These are phyloP conservation scores for Colletotrichum chrysophilum DNA, from an alignment of 2,329 filamentous ascomycete species.

Conservation along the genomic window DNA sequence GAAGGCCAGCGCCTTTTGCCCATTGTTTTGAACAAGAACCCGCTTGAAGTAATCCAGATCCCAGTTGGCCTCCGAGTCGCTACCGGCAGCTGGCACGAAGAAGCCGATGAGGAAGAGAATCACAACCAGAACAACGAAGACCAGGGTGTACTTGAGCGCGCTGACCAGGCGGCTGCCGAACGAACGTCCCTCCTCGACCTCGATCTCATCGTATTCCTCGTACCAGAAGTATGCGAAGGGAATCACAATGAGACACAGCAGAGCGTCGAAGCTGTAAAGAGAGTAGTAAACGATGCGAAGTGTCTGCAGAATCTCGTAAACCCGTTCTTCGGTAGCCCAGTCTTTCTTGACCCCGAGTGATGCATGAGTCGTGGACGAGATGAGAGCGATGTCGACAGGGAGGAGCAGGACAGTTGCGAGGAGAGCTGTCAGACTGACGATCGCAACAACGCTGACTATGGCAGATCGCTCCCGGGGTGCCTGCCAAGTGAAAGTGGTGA, in stretches of 20 bases:
- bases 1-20: slow-evolving; percentile 92
- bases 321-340: slow-evolving; percentile 86
- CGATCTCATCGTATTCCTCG: slow-evolving; percentile 94
- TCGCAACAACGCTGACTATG: slow-evolving; percentile 82
- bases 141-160: slow-evolving; percentile 90
- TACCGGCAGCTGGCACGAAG: slow-evolving; percentile 83
- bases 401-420: slow-evolving; percentile 91
- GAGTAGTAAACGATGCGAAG: slow-evolving; percentile 91
- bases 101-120: slow-evolving; percentile 91
- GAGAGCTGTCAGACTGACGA: slow-evolving; percentile 84
- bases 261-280: slow-evolving; percentile 88
- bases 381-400: slow-evolving; percentile 93
- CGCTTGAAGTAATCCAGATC: slow-evolving; percentile 93
- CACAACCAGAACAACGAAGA: slow-evolving; percentile 80
- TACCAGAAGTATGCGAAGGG: slow-evolving; percentile 99
- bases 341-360: slow-evolving; percentile 85
- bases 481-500: slow-evolving; percentile 93
- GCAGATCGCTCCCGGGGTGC: slow-evolving; percentile 84
- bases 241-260: slow-evolving; percentile 87
- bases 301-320: slow-evolving; percentile 79
- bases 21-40: slow-evolving; percentile 83
- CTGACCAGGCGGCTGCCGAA: slow-evolving; percentile 75
- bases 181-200: slow-evolving; percentile 79
- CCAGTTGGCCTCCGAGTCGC: slow-evolving; percentile 68
- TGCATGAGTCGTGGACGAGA: slow-evolving; percentile 83